Percentiles rank a stretch among this genome's conserved stretches.
Conservation (phyloP, 2,329 filamentous ascomycete genomes). For the Sclerotinia glacialis region DNA sequence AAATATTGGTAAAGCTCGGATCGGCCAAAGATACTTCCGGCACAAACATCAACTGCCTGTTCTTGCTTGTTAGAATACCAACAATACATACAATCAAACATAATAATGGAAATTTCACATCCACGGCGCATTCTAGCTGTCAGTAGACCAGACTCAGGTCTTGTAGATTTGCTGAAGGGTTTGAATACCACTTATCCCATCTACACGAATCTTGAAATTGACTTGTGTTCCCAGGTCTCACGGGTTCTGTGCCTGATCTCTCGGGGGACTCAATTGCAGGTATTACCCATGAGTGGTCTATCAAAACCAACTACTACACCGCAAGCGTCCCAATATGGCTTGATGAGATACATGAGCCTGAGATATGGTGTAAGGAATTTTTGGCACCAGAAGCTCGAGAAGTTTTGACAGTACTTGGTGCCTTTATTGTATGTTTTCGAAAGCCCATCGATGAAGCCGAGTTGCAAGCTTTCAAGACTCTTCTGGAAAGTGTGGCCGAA, state of each 20-base stretch:
- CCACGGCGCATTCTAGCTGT: constrained; percentile 59
- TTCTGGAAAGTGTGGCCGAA: constrained; percentile 53
- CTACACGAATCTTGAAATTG: constrained; percentile 8
- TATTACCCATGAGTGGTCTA: constrained; percentile 53
- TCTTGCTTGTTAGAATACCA: not conserved
- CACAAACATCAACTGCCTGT: not conserved
- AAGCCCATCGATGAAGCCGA: constrained; percentile 40
- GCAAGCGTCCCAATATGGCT: constrained; percentile 63
- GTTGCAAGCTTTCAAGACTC: constrained; percentile 37
- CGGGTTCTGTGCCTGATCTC: constrained; percentile 45
- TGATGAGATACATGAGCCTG: constrained; percentile 51
- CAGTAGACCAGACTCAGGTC: constrained; percentile 43
- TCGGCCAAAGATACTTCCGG: constrained; percentile 15
- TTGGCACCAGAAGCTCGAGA: constrained; percentile 59
- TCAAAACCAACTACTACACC: constrained; percentile 61
- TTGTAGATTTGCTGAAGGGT: constrained; percentile 56
- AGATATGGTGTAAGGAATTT: constrained; percentile 55
- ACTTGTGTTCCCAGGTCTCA: constrained; percentile 47
- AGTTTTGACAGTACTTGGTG: constrained; percentile 60
- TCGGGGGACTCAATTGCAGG: constrained; percentile 48
- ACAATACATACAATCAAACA: constrained; percentile 17
- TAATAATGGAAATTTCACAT: constrained; percentile 45
- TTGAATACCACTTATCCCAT: not conserved
- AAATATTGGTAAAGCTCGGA: constrained; percentile 3
- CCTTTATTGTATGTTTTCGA: constrained; percentile 54